Conservation (phyloP, 352 stramenopile genomes). For the Phytophthora multivora region DNA sequence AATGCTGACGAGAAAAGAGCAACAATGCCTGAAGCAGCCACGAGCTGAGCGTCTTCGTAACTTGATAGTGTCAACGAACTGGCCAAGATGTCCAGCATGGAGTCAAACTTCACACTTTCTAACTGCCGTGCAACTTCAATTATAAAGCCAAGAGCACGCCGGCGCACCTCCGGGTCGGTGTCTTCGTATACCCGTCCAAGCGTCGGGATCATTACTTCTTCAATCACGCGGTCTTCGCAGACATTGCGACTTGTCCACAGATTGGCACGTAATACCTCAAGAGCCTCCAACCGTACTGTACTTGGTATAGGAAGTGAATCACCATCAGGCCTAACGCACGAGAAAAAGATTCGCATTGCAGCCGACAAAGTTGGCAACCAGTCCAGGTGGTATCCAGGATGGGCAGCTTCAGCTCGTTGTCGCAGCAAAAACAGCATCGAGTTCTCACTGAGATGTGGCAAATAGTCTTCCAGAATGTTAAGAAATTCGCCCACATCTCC, state of each 20-base stretch:
- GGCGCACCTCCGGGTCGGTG: slow-evolving; percentile 57
- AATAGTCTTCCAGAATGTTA: slow-evolving; percentile 72
- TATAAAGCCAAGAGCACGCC: slow-evolving; percentile 63
- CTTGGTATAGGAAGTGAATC: slow-evolving; percentile 38
- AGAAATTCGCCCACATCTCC: slow-evolving; percentile 81
- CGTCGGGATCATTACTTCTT: slow-evolving; percentile 81
- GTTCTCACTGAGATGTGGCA: slow-evolving; percentile 61
- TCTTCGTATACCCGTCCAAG: slow-evolving; percentile 79
- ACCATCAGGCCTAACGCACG: slow-evolving; percentile 35
- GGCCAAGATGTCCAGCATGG: slow-evolving; percentile 78
- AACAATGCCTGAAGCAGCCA: slow-evolving; percentile 61
- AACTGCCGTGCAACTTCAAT: slow-evolving; percentile 70
- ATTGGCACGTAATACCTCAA: slow-evolving; percentile 74
- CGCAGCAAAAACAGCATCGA: slow-evolving; percentile 67
- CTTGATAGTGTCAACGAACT: slow-evolving; percentile 67
- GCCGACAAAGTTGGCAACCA: slow-evolving; percentile 68
- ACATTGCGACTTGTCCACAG: slow-evolving; percentile 79
- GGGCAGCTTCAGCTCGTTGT: slow-evolving; percentile 60
- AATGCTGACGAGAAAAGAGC: slow-evolving; percentile 83
- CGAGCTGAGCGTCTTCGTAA: slow-evolving; percentile 70
- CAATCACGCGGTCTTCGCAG: slow-evolving; percentile 84
- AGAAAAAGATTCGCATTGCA: slow-evolving; percentile 71
- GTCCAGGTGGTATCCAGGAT: slow-evolving; percentile 69
- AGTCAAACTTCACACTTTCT: slow-evolving; percentile 85
- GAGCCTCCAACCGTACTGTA: slow-evolving; percentile 65